Evolutionary conservation across 371 early-diverging fungal species (phyloP), one percentile per base, ranked within the genome.

Genomic region (Saksenaea vasiformis): DNA sequence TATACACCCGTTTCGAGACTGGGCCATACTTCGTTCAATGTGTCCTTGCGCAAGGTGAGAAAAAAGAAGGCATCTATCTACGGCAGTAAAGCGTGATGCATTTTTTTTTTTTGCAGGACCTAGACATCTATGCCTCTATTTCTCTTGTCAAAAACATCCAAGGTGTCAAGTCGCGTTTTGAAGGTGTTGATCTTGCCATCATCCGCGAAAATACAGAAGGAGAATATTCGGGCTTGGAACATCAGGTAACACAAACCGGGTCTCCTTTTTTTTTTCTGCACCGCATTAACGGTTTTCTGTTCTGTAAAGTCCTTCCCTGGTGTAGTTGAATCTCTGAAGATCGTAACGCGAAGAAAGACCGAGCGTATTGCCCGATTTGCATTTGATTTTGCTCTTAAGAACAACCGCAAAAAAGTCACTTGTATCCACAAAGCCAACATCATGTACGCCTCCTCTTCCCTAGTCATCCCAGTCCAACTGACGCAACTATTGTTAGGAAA

Each of bases 191-290:
- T 83, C 90, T 98, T 84, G 93, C 94, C 65, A 95, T 98, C 68
- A 96, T 98, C 74, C 93, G 98, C 85, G 98, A 98, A 79, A 98
- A 98, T 85, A 98, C 98, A 26, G 98, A 98, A 80, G 98, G 98
- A 67, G 97, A 97, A 84, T 98, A 98, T 86, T 91, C 95, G 72
- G 98, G 98, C 15, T 85, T 96, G 62, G 98, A 98, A 84, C 98
- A 98, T 85, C 88, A 92, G 67, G 87, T 89, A 73, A 67, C 69
- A 64, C 31, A 31, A 31, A 19, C 28, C 14, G 31, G 3, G 27
- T 53, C 8, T 22, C 14, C 13, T 17, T n/a, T n/a, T 17, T 19
- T 26, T 35, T 28, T 57, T 3, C 19, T 1, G 22, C 19, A 26
- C 11, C 9, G 14, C 67, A 10, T 22, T 8, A 17, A 26, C 8